phyloP scores from a whole-genome alignment of 768 basidiomycete species.

The Naganishia friedmannii region DNA sequence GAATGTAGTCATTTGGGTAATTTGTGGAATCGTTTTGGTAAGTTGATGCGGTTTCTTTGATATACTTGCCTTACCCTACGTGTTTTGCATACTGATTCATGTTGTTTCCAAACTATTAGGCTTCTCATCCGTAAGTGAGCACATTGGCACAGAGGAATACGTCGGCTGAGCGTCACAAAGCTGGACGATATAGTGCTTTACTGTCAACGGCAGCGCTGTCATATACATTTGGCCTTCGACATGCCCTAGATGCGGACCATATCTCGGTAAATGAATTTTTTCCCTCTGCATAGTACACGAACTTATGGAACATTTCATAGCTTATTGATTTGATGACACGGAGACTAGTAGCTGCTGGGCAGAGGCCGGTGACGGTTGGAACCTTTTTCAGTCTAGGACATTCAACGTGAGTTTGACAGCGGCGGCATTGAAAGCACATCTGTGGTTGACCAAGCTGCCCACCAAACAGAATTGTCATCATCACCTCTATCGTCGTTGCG shows the following conservation, averaged over 20 bases:
- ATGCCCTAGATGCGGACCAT: constrained; percentile 32
- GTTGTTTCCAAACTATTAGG: background rate
- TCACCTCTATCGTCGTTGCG: constrained; percentile 27
- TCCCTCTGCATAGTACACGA: background rate
- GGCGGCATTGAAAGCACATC: background rate
- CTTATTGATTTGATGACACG: constrained; percentile 29
- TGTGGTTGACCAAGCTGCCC: background rate
- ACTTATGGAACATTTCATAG: background rate
- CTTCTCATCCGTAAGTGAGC: constrained; percentile 7
- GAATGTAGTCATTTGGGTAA: constrained; percentile 23
- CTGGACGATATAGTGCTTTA: background rate
- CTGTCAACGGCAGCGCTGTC: constrained; percentile 25
- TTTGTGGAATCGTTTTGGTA: constrained; percentile 22
- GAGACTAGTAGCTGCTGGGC: constrained; percentile 23
- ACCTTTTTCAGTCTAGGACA: constrained; percentile 31
- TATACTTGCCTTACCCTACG: background rate
- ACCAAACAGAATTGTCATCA: constrained; percentile 28
- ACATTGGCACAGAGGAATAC: background rate
- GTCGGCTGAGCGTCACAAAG: background rate
- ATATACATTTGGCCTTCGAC: constrained; percentile 25
- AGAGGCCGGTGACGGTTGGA: constrained; percentile 28
- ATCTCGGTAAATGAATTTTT: constrained; percentile 16
- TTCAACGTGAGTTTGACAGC: constrained; percentile 21
- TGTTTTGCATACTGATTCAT: background rate
- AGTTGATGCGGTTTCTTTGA: background rate